These are phyloP conservation scores for Nyctanthes arbortristis DNA, from an alignment of 257 asterid species.

Conservation along the genomic window DNA sequence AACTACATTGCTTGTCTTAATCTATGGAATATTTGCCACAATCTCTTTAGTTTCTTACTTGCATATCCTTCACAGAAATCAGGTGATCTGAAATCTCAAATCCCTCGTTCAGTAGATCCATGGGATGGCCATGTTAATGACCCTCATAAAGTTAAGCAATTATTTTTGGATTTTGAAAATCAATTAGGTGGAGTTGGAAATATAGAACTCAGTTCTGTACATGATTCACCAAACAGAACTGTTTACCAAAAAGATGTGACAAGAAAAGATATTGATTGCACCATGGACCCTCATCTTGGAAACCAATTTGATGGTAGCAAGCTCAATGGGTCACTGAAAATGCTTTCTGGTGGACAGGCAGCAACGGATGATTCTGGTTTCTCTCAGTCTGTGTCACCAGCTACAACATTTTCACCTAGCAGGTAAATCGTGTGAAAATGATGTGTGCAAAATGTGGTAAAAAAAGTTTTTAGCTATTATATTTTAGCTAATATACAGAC, in stretches of 20 bases:
- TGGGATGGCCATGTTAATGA: conserved; percentile 49
- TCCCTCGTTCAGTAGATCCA: conserved; percentile 40
- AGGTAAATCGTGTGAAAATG: conserved; percentile 48
- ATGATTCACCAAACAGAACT: conserved; percentile 31
- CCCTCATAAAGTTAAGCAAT: conserved; percentile 38
- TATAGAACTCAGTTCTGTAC: conserved; percentile 45
- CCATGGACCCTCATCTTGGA: conserved; percentile 28
- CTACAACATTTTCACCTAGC: conserved; percentile 54
- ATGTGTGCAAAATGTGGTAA: conserved; percentile 8
- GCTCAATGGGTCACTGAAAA: conserved; percentile 48
- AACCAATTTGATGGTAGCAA: conserved; percentile 26
- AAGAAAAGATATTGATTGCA: conserved; percentile 30
- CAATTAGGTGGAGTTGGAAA: conserved; percentile 43
- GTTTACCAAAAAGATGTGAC: conserved; percentile 34
- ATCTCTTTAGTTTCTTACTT: conserved; percentile 4
- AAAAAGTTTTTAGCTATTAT: too few species aligned
- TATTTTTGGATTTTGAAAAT: conserved; percentile 42
- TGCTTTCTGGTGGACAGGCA: conserved; percentile 51
- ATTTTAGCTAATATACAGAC: conserved; percentile 18
- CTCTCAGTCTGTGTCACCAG: conserved; percentile 58
- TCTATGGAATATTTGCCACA: not conserved
- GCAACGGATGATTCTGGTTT: conserved; percentile 45
- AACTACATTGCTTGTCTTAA: not conserved
- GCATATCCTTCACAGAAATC: conserved; percentile 59
- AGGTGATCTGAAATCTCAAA: conserved; percentile 49